Evolutionary conservation across 176 grass and related monocot species (phyloP), one percentile per base, ranked within the genome.

Genomic region (Phragmites australis): DNA sequence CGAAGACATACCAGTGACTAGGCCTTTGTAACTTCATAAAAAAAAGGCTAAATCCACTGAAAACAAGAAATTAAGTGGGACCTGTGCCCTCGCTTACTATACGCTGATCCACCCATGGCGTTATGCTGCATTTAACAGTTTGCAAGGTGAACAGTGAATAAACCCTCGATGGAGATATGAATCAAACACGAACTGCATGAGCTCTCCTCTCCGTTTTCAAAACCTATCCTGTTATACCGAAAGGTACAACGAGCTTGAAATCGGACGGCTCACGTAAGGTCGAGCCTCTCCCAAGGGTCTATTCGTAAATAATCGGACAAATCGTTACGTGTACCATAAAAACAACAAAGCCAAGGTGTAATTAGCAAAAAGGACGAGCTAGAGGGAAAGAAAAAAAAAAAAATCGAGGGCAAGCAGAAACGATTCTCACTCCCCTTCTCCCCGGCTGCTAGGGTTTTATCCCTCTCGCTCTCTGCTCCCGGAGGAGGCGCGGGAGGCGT

Each of bases 391-490:
- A 25, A 6, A 0, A 3, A 17, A 63, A 34, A n/a, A 39, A 22
- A 39, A 72, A 40, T 74, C 71, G 27, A 13, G 71, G 31, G 8
- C 48, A 17, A 73, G 49, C 44, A 5, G 30, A 34, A 37, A 1
- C 30, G 49, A 72, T n/a, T 51, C 50, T 37, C n/a, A n/a, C n/a
- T 12, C 32, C 21, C 63, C 70, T 22, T 5, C 47, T 32, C 70
- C 70, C 18, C n/a, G 70, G 50, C 71, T 23, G 50, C 74, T 76
- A 76, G 74, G 74, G 74, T 60, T 76, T 60, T 76, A 60, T 76
- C 73, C 8, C 58, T 61, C 74, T 60, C 45, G 27, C 59, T 50
- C n/a, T 2, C 32, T 7, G 59, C 75, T 49, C 39, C 73, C 5
- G 57, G 18, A 23, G 76, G 55, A 75, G 72, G 12, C 12, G 31